A percentile compares a stretch with the other conserved stretches of the same genome.
Evolutionary conservation across 441 rosid species (phyloP).

Genomic region (Brassica hybrid): DNA sequence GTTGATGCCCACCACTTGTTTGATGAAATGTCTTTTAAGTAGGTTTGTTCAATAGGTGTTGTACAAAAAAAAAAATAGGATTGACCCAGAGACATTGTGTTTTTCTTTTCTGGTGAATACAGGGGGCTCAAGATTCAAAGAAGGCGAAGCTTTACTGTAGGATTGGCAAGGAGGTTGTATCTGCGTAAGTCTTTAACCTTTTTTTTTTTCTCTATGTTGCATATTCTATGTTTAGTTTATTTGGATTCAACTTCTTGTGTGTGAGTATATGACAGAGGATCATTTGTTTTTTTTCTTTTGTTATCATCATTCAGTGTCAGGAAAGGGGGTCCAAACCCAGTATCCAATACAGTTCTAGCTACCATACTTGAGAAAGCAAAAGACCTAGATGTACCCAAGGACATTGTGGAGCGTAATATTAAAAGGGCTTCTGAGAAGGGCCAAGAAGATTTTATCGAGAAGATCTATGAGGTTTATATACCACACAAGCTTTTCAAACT

Average conservation of each 20-base stretch:
- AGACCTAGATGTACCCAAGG: slow-evolving; percentile 92
- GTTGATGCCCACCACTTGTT: slow-evolving; percentile 33
- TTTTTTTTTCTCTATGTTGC: background rate
- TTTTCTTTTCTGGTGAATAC: slow-evolving; percentile 30
- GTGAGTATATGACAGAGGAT: slow-evolving; percentile 7
- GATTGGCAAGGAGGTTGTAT: slow-evolving; percentile 88
- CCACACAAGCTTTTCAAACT: background rate
- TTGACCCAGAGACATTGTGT: background rate
- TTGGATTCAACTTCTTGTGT: slow-evolving; percentile 14
- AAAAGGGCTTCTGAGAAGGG: slow-evolving; percentile 91
- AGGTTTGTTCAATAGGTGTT: background rate
- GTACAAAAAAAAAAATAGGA: background rate
- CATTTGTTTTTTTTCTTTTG: slow-evolving; percentile 22
- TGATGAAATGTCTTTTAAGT: slow-evolving; percentile 25
- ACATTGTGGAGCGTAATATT: slow-evolving; percentile 88
- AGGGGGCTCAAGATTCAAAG: slow-evolving; percentile 91
- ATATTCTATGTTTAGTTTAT: slow-evolving; percentile 1
- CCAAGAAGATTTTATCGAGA: slow-evolving; percentile 87
- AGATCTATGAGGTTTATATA: slow-evolving; percentile 72
- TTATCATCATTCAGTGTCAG: slow-evolving; percentile 64
- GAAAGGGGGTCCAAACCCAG: slow-evolving; percentile 85
- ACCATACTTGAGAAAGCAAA: slow-evolving; percentile 83
- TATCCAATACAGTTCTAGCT: slow-evolving; percentile 74
- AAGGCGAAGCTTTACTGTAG: slow-evolving; percentile 77
- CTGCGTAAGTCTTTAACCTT: slow-evolving; percentile 67